phyloP scores from a whole-genome alignment of 1,139 yeast species.

The Tardiomyces digboiensis region DNA sequence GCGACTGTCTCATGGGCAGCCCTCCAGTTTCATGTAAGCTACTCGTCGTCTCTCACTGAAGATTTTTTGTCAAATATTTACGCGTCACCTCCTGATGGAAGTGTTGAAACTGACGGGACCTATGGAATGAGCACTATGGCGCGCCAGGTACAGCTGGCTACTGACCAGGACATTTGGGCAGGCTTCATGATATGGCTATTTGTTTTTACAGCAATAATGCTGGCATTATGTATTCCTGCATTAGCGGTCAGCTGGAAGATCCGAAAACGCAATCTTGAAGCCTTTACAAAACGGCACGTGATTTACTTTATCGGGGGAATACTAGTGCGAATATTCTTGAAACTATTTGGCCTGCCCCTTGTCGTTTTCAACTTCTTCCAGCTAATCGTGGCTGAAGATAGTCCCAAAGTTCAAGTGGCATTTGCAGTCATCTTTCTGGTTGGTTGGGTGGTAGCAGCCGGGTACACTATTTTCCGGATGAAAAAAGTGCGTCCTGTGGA shows the following conservation, averaged over 20 bases:
- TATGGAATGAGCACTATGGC: slow-evolving; percentile 23
- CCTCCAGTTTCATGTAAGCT: slow-evolving; percentile 22
- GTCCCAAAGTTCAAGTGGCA: slow-evolving; percentile 14
- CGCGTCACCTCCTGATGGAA: slow-evolving; percentile 2
- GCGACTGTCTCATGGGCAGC: slow-evolving; percentile 32
- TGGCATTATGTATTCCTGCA: background rate
- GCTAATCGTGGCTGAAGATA: slow-evolving; percentile 15
- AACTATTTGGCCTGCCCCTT: slow-evolving; percentile 23
- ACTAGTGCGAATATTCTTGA: slow-evolving; percentile 17
- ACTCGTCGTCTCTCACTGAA: slow-evolving; percentile 8
- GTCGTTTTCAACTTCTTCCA: slow-evolving; percentile 25
- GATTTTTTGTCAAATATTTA: background rate
- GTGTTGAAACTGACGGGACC: slow-evolving; percentile 7
- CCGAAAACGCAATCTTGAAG: background rate
- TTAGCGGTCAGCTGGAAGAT: background rate
- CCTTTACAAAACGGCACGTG: background rate
- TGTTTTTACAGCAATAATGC: slow-evolving; percentile 8
- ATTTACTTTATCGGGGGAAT: slow-evolving; percentile 19
- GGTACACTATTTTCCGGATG: slow-evolving; percentile 11
- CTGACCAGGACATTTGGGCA: slow-evolving; percentile 25
- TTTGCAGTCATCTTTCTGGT: slow-evolving; percentile 22
- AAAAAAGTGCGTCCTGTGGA: slow-evolving; percentile 11
- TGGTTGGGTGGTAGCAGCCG: slow-evolving; percentile 19
- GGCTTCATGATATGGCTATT: slow-evolving; percentile 26
- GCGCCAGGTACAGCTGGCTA: slow-evolving; percentile 17